These are phyloP conservation scores for Emergomyces orientalis DNA, from an alignment of 2,329 filamentous ascomycete genomes.

Conservation along the genomic window DNA sequence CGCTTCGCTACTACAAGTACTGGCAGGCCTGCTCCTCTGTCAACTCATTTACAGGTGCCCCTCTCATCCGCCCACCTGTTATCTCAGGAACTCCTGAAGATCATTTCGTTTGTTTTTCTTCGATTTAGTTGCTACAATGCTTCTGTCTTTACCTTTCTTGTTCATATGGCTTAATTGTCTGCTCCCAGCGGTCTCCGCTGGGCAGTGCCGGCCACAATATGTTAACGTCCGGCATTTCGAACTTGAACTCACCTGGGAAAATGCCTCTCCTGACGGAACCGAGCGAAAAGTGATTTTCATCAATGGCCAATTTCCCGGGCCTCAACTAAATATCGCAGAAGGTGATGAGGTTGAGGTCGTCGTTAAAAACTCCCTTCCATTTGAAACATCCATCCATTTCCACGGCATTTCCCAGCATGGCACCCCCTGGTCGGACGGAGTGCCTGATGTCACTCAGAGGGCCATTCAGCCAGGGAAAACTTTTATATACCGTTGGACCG, in stretches of 20 bases:
- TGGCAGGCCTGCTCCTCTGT: not conserved
- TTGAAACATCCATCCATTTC: conserved; percentile 16
- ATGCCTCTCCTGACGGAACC: conserved; percentile 19
- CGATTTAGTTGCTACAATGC: not conserved
- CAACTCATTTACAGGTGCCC: not conserved
- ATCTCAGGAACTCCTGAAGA: not conserved
- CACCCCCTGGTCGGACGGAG: conserved; percentile 19
- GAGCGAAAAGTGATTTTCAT: conserved; percentile 14
- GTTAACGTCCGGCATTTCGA: not conserved
- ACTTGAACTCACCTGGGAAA: conserved; percentile 11
- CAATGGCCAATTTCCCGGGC: conserved; percentile 17
- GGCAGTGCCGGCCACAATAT: not conserved
- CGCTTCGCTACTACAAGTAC: not conserved
- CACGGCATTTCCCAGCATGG: conserved; percentile 31
- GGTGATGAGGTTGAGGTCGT: conserved; percentile 14
- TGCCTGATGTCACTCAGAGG: conserved; percentile 16
- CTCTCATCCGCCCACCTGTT: too few relatives aligned
- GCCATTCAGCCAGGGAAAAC: conserved; percentile 17
- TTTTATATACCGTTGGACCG: conserved; percentile 28
- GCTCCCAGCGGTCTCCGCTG: not conserved
- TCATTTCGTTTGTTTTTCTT: not conserved
- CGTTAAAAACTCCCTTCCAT: conserved; percentile 15
- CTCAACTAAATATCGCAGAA: conserved; percentile 14
- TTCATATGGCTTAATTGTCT: not conserved
- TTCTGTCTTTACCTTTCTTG: not conserved